Evolutionary conservation across 495 filamentous ascomycete genomes (phyloP), one percentile per base, ranked within the genome.

Genomic region (Talaromyces ruber): DNA sequence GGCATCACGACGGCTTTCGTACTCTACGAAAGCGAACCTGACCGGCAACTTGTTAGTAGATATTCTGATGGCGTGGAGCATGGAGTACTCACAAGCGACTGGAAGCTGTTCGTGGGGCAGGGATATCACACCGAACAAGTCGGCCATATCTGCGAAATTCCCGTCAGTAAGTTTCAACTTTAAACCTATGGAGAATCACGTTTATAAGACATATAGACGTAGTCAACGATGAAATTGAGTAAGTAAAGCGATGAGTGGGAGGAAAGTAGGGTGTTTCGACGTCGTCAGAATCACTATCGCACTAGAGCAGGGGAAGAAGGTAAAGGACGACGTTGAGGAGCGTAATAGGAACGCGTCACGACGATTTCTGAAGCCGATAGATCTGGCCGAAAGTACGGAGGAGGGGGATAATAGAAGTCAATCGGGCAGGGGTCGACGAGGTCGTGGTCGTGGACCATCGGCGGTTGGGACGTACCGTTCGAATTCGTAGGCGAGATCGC

Each of bases 401-500:
- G 24, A 16, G 39, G 45, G 59, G 25, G 18, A 52, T 60, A 21
- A 61, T 52, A 37, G 61, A 25, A 29, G 28, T 26, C 45, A 52
- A 52, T 61, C 66, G 71, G 66, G 71, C 68, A 73, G 67, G 63
- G 74, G 73, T 74, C 72, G 79, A 79, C 79, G 82, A 82, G 82
- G 83, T 80, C 79, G 62, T 45, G 82, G 83, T 79, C 79, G 62
- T 30, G 62, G 59, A 62, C 56, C 61, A 59, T 72, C 67, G 72
- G 67, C 67, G 66, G 70, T 58, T 66, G 79, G 72, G 67, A 92
- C 89, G 83, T 95, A 98, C 95, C 93, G 90, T 90, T 97, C 92
- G 89, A 97, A 97, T 84, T 99, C 94, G 90, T 97, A 98, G 81
- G 94, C 94, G 77, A 99, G 91, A 80, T 99, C 94, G 84, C 95